Evolutionary conservation across 371 early-diverging fungal species (phyloP).

Genomic region (Circinella umbellata): DNA sequence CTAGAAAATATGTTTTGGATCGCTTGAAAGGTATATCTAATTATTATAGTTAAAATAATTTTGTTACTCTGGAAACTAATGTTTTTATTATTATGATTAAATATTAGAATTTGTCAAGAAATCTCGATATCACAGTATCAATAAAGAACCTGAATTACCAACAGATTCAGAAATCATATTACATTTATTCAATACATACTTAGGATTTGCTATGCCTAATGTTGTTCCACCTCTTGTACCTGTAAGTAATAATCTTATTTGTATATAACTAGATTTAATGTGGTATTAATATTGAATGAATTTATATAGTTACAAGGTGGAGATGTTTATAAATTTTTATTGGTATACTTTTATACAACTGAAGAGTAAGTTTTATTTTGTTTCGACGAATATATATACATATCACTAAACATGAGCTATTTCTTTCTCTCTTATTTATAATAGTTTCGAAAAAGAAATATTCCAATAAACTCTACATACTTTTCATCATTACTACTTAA

Average conservation of each 20-base stretch:
- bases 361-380: slow-evolving; percentile 20
- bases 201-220: slow-evolving; percentile 13
- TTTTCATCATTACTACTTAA: neutral
- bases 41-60: neutral
- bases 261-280: neutral
- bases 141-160: slow-evolving; percentile 16
- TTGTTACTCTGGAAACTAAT: too few relatives aligned
- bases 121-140: slow-evolving; percentile 10
- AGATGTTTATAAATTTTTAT: slow-evolving; percentile 22
- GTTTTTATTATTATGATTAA: neutral
- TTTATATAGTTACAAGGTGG: slow-evolving; percentile 15
- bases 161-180: slow-evolving; percentile 21
- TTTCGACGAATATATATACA: neutral
- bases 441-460: slow-evolving; percentile 8
- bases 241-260: slow-evolving; percentile 9
- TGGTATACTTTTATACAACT: slow-evolving; percentile 25
- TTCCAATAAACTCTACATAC: neutral
- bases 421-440: neutral
- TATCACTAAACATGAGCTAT: neutral
- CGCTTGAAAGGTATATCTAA: slow-evolving; percentile 19
- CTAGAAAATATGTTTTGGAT: slow-evolving; percentile 15
- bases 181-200: slow-evolving; percentile 17
- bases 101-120: slow-evolving; percentile 12
- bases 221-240: slow-evolving; percentile 22
- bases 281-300: neutral